Evolutionary conservation across 768 basidiomycete species (phyloP).

Genomic region (Cyclocybe aegerita): DNA sequence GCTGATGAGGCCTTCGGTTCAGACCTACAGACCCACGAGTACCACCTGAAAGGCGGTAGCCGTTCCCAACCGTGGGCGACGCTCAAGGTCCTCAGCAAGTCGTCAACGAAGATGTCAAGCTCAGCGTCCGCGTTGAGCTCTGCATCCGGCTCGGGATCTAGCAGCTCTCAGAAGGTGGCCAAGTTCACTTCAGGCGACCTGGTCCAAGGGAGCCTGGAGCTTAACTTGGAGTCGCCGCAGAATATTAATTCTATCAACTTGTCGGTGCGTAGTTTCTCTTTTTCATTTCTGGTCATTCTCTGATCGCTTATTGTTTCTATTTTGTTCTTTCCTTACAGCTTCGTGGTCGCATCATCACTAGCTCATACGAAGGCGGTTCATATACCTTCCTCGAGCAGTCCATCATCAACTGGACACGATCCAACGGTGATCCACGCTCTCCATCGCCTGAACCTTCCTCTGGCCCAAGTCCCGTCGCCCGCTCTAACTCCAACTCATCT

Average conservation of each 20-base stretch:
- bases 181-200: conserved; percentile 22
- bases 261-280: conserved; percentile 18
- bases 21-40: conserved; percentile 14
- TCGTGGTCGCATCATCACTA: conserved; percentile 29
- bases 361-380: conserved; percentile 24
- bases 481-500: not conserved
- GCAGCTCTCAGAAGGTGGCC: conserved; percentile 13
- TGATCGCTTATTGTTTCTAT: not conserved
- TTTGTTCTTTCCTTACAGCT: conserved; percentile 16
- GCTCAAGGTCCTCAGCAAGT: conserved; percentile 22
- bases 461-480: not conserved
- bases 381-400: conserved; percentile 29
- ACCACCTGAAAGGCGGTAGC: conserved; percentile 12
- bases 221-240: conserved; percentile 27
- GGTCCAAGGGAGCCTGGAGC: conserved; percentile 26
- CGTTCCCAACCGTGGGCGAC: conserved; percentile 22
- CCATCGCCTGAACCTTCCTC: conserved; percentile 10
- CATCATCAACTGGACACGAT: conserved; percentile 30
- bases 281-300: not conserved
- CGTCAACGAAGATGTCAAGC: conserved; percentile 10
- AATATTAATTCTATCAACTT: conserved; percentile 27
- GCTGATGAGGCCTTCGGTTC: not conserved
- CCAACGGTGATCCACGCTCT: conserved; percentile 27
- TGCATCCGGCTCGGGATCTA: not conserved
- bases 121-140: not conserved